Evolutionary conservation across 2,329 filamentous ascomycete genomes (phyloP).

Genomic region (Fusarium continuum): DNA sequence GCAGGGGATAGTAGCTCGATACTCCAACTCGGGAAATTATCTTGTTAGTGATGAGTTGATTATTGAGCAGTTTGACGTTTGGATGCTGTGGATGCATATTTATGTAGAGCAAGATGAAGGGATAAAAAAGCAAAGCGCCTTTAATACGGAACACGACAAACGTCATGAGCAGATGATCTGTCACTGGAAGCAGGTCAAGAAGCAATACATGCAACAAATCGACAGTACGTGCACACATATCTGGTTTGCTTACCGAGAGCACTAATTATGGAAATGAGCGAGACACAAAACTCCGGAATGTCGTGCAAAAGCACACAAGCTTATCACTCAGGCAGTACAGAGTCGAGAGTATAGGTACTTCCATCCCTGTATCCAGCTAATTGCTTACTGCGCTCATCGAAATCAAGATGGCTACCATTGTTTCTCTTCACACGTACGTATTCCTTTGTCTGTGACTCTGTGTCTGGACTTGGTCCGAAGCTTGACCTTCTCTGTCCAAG

Average conservation of each 20-base stretch:
- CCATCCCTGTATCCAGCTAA: neutral
- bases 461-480: slow-evolving; percentile 14
- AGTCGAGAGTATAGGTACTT: too few relatives aligned
- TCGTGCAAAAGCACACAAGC: slow-evolving; percentile 7
- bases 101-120: neutral
- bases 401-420: neutral
- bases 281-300: neutral
- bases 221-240: neutral
- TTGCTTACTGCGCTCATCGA: neutral
- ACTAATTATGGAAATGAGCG: slow-evolving; percentile 18
- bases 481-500: slow-evolving; percentile 17
- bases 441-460: too few relatives aligned
- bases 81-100: slow-evolving; percentile 1
- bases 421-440: neutral
- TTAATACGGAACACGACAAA: neutral
- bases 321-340: neutral
- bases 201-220: neutral
- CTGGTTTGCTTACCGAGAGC: neutral
- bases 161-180: neutral
- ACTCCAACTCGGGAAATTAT: slow-evolving; percentile 42
- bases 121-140: slow-evolving; percentile 20
- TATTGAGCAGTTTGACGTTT: slow-evolving; percentile 18
- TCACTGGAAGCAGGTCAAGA: neutral
- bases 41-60: slow-evolving; percentile 25
- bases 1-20: slow-evolving; percentile 3